These are phyloP conservation scores for Arthrobotrys musiformis DNA, from an alignment of 2,329 filamentous ascomycete genomes.

Conservation along the genomic window DNA sequence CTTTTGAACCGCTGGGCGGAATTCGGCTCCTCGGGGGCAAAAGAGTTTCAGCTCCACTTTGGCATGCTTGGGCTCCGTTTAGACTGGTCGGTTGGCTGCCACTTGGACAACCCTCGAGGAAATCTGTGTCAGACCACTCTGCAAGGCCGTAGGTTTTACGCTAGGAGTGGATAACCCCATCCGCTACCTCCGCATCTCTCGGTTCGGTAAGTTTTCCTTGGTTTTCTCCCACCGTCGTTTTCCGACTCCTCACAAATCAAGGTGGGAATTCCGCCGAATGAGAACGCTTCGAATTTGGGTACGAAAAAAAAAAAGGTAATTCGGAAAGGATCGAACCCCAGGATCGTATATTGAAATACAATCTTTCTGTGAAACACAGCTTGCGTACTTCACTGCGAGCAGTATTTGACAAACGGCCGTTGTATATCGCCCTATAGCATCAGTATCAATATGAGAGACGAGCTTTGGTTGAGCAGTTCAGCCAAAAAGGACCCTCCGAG, in stretches of 20 bases:
- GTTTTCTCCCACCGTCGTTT: conserved; percentile 24
- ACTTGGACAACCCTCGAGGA: neutral
- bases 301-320: neutral
- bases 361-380: conserved; percentile 7
- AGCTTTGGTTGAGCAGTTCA: conserved; percentile 51
- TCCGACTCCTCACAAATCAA: neutral
- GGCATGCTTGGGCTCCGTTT: conserved; percentile 24
- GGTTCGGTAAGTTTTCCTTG: conserved; percentile 27
- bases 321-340: neutral
- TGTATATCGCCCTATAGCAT: conserved; percentile 34
- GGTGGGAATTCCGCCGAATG: neutral
- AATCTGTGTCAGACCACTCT: conserved; percentile 38
- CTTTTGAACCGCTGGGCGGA: conserved; percentile 34
- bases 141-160: conserved; percentile 15
- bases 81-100: conserved; percentile 31
- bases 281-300: neutral
- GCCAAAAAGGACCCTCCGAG: conserved; percentile 55
- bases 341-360: conserved; percentile 21
- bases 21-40: conserved; percentile 47
- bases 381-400: neutral
- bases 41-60: conserved; percentile 49
- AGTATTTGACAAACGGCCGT: neutral
- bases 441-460: conserved; percentile 23
- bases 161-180: conserved; percentile 31
- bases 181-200: conserved; percentile 45